phyloP scores from a whole-genome alignment of 2,329 filamentous ascomycete genomes.

The Fulvia fulva region DNA sequence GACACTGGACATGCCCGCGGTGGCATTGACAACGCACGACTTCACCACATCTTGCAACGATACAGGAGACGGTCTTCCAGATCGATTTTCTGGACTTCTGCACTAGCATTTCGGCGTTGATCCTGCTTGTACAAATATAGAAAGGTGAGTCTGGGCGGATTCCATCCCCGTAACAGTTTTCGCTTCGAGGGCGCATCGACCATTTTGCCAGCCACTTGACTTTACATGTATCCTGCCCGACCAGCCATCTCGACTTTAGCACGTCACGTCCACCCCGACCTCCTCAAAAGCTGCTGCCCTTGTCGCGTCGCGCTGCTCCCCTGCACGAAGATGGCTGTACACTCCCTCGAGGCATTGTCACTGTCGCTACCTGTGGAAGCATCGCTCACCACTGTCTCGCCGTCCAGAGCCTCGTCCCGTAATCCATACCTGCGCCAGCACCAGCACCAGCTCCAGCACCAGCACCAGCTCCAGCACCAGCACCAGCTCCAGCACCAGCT shows the following conservation, averaged over 20 bases:
- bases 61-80: neutral
- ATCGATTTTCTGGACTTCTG: neutral
- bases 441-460: neutral
- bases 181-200: neutral
- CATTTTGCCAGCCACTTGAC: neutral
- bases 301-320: slow-evolving; percentile 5
- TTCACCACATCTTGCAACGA: neutral
- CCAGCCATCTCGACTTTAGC: slow-evolving; percentile 5
- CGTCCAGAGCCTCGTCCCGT: neutral
- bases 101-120: neutral
- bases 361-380: neutral
- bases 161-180: neutral
- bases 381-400: neutral
- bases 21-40: slow-evolving; percentile 1
- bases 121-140: slow-evolving; percentile 4
- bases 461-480: neutral
- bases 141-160: slow-evolving; percentile 2
- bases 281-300: neutral
- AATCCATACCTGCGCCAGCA: neutral
- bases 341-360: neutral
- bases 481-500: neutral
- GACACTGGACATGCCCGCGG: neutral
- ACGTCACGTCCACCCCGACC: slow-evolving; percentile 3
- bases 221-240: neutral
- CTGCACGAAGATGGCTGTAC: neutral